Conservation (phyloP, 1,284 basidiomycete genomes). For the Bondarzewia mesenterica region DNA sequence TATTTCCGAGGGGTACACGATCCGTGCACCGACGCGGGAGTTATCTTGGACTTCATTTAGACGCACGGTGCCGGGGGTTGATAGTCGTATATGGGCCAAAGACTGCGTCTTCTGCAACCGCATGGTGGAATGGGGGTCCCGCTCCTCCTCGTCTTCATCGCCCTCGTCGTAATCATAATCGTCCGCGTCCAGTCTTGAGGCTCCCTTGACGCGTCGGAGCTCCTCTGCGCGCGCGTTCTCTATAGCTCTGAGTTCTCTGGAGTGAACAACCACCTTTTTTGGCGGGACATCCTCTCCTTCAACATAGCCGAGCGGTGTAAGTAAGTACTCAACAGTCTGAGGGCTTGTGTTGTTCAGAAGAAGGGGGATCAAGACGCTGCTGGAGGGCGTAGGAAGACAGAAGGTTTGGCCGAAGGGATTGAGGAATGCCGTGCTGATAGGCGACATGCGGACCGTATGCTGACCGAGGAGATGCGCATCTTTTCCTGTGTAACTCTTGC, state of each 20-base stretch:
- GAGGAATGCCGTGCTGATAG: conserved; percentile 79
- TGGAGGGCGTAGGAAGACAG: conserved; percentile 55
- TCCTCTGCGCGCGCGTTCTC: conserved; percentile 48
- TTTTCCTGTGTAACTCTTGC: conserved; percentile 26
- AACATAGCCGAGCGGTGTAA: conserved; percentile 60
- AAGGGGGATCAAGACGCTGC: conserved; percentile 64
- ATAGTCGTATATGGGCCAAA: conserved; percentile 64
- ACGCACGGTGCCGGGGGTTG: conserved; percentile 63
- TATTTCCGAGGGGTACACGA: conserved; percentile 62
- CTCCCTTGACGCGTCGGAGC: conserved; percentile 37
- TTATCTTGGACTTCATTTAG: conserved; percentile 69
- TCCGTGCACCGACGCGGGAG: conserved; percentile 56
- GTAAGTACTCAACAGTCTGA: conserved; percentile 63
- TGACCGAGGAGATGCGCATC: conserved; percentile 72
- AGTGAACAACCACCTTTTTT: conserved; percentile 33
- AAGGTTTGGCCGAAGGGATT: conserved; percentile 65
- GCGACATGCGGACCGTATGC: conserved; percentile 86
- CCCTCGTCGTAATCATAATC: conserved; percentile 46
- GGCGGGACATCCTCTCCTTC: conserved; percentile 31
- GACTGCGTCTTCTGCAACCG: conserved; percentile 64
- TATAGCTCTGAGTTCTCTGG: conserved; percentile 61
- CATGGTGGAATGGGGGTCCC: conserved; percentile 23
- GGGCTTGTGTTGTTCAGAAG: conserved; percentile 90
- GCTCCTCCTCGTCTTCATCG: conserved; percentile 49
- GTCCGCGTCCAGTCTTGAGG: conserved; percentile 24